Evolutionary conservation across 169 alveolate species (phyloP).

Genomic region (Plasmodium inui): DNA sequence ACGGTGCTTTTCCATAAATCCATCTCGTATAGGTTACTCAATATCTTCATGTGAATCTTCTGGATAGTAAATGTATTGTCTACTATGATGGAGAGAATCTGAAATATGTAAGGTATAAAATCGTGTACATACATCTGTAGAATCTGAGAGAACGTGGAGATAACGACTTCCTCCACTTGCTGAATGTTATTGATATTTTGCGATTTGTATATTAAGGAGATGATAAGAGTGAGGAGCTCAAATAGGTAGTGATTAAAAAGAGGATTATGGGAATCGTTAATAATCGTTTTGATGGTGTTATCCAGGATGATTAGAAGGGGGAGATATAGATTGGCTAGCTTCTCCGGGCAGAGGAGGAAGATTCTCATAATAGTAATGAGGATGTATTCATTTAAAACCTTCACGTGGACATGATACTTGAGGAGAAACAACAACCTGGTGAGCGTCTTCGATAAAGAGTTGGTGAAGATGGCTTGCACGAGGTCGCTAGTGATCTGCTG

Average conservation of each 20-base stretch:
- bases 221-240: conserved; percentile 81
- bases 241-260: conserved; percentile 87
- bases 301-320: conserved; percentile 7
- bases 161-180: conserved; percentile 77
- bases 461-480: neutral
- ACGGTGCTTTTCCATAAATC: conserved; percentile 82
- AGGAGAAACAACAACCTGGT: conserved; percentile 31
- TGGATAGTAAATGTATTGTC: conserved; percentile 74
- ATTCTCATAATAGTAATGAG: conserved; percentile 47
- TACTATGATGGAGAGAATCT: conserved; percentile 68
- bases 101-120: conserved; percentile 87
- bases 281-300: conserved; percentile 77
- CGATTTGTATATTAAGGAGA: conserved; percentile 76
- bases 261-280: conserved; percentile 88
- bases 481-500: conserved; percentile 1
- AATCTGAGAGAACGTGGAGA: conserved; percentile 82
- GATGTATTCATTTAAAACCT: conserved; percentile 41
- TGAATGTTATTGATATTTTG: conserved; percentile 17
- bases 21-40: conserved; percentile 73
- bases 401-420: conserved; percentile 16
- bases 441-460: neutral
- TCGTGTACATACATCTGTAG: conserved; percentile 84
- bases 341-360: conserved; percentile 3
- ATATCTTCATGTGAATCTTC: conserved; percentile 77
- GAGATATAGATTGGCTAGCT: neutral